A percentile compares a stretch with the other conserved stretches of the same genome.
These are phyloP conservation scores for Bombardia bombarda DNA, from an alignment of 495 filamentous ascomycete species.

Conservation along the genomic window DNA sequence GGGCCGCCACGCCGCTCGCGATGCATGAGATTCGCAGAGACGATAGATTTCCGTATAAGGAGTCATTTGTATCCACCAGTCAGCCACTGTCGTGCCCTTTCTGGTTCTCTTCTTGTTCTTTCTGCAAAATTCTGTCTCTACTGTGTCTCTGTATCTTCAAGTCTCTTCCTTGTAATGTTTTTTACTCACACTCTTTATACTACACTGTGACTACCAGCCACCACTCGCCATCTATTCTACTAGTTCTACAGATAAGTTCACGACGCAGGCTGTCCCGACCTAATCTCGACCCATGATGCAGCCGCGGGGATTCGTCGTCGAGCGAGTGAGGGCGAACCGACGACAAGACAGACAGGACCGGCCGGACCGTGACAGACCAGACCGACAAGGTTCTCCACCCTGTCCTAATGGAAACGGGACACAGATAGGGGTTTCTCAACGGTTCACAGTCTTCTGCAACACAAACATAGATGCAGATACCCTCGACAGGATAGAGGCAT, in stretches of 20 bases:
- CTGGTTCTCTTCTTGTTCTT: constrained; percentile 11
- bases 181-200: constrained; percentile 6
- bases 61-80: too few species aligned
- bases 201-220: background rate
- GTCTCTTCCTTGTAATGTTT: constrained; percentile 11
- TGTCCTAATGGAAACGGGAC: constrained; percentile 27
- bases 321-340: background rate
- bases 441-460: constrained; percentile 28
- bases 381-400: constrained; percentile 10
- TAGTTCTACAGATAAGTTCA: too few species aligned
- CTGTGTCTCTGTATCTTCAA: constrained; percentile 3
- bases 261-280: background rate
- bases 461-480: constrained; percentile 17
- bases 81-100: background rate
- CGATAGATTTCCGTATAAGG: constrained; percentile 8
- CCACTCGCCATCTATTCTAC: too few species aligned
- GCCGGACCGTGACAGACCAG: too few species aligned
- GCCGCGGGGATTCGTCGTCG: background rate
- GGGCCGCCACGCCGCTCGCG: background rate
- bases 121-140: constrained; percentile 7
- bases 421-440: constrained; percentile 18
- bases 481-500: constrained; percentile 15
- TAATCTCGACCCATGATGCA: constrained; percentile 5
- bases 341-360: constrained; percentile 1
- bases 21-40: background rate